Percentiles rank a stretch among this genome's conserved stretches.
Conservation (phyloP, 2,329 filamentous ascomycete species). For the Pseudogymnoascus sp. region DNA sequence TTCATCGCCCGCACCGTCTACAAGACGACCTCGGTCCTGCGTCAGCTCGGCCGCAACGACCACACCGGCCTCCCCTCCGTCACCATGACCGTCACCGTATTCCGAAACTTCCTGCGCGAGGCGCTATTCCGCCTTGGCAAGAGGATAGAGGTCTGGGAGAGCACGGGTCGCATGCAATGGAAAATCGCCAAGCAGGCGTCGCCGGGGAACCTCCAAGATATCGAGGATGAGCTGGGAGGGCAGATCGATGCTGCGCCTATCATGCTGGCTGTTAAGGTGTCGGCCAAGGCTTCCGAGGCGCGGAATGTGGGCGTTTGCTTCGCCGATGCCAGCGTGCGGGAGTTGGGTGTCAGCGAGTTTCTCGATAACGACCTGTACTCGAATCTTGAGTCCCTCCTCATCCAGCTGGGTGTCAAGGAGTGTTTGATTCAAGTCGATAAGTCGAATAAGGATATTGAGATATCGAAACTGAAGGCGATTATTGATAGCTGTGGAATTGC, state of each 20-base stretch:
- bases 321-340: constrained; percentile 90
- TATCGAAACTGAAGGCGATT: constrained; percentile 79
- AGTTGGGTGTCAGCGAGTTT: constrained; percentile 94
- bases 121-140: constrained; percentile 87
- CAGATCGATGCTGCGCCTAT: constrained; percentile 86
- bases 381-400: constrained; percentile 92
- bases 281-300: constrained; percentile 76
- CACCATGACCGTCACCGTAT: constrained; percentile 91
- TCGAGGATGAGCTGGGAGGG: constrained; percentile 87
- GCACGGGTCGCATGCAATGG: constrained; percentile 75
- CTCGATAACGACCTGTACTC: constrained; percentile 98
- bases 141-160: constrained; percentile 84
- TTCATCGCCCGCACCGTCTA: constrained; percentile 85
- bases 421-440: constrained; percentile 78
- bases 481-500: constrained; percentile 89
- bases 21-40: constrained; percentile 92
- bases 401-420: constrained; percentile 92
- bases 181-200: constrained; percentile 87
- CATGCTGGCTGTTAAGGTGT: constrained; percentile 89
- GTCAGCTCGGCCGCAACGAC: constrained; percentile 78
- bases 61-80: constrained; percentile 84
- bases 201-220: constrained; percentile 90
- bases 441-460: constrained; percentile 75
- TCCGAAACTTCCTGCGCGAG: constrained; percentile 89
- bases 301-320: constrained; percentile 92